These are phyloP conservation scores for Raffaelea albimanens DNA, from an alignment of 2,329 filamentous ascomycete species.

Conservation along the genomic window DNA sequence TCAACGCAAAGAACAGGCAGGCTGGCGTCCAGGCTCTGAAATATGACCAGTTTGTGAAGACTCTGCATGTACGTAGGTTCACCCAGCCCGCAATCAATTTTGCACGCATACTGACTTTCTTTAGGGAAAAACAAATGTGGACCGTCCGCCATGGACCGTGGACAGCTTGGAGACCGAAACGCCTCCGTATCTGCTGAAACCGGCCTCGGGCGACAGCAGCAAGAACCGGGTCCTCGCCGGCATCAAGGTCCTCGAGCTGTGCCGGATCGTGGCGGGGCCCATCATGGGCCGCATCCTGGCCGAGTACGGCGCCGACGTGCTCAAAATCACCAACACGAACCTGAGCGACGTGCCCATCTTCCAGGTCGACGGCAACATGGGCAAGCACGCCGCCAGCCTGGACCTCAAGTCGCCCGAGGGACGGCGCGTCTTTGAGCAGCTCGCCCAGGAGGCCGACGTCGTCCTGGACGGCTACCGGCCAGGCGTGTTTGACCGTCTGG, in stretches of 20 bases:
- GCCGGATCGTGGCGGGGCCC: conserved; percentile 36
- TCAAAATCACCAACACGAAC: conserved; percentile 32
- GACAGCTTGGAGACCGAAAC: conserved; percentile 33
- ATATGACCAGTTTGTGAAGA: conserved; percentile 31
- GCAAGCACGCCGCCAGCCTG: conserved; percentile 35
- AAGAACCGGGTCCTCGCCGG: conserved; percentile 25
- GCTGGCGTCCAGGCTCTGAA: conserved; percentile 35
- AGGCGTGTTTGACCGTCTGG: conserved; percentile 30
- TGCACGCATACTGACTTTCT: too few species aligned
- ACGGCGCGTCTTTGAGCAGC: conserved; percentile 36
- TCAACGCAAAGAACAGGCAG: conserved; percentile 29
- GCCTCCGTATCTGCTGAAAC: conserved; percentile 26
- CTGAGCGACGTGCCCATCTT: conserved; percentile 31
- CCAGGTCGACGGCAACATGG: conserved; percentile 32
- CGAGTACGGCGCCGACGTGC: conserved; percentile 34
- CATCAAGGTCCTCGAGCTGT: conserved; percentile 40
- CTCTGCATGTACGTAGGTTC: conserved; percentile 16
- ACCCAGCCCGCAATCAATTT: too few species aligned
- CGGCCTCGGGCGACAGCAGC: conserved; percentile 16
- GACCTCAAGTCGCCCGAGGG: conserved; percentile 40
- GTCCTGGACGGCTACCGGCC: conserved; percentile 44
- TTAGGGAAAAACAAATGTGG: too few species aligned
- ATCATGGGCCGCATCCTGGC: conserved; percentile 32
- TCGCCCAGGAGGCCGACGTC: conserved; percentile 38
- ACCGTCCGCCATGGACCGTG: conserved; percentile 38